Conservation (phyloP, 345 rosid genomes). For the Dimocarpus longan region DNA sequence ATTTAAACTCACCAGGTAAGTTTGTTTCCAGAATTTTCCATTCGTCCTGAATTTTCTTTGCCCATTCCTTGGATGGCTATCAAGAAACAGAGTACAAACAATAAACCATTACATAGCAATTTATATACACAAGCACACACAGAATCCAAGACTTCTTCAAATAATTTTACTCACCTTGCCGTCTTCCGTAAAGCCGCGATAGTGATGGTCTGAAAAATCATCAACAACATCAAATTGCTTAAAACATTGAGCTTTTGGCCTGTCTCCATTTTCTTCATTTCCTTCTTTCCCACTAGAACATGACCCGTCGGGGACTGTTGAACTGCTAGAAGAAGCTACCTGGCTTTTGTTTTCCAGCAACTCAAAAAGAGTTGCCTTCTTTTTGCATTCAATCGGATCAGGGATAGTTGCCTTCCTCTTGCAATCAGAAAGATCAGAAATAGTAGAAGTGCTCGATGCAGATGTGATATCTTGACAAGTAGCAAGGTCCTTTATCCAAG, state of each 20-base stretch:
- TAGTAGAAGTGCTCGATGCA: conserved; percentile 15
- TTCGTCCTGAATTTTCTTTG: conserved; percentile 52
- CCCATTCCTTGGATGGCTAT: conserved; percentile 51
- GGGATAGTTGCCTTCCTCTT: conserved; percentile 16
- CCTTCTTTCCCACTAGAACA: conserved; percentile 34
- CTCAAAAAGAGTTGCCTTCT: conserved; percentile 12
- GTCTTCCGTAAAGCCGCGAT: conserved; percentile 23
- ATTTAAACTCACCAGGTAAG: conserved; percentile 49
- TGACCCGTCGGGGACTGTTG: conserved; percentile 26
- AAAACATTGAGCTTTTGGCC: conserved; percentile 29
- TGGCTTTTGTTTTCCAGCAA: conserved; percentile 23
- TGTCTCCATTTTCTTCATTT: conserved; percentile 18
- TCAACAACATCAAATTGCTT: conserved; percentile 56
- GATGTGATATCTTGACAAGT: conserved; percentile 13
- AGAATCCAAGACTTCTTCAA: conserved; percentile 16
- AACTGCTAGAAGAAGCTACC: conserved; percentile 28
- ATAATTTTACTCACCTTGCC: conserved; percentile 25
- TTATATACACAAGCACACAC: neutral
- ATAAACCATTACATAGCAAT: neutral
- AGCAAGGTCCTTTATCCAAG: conserved; percentile 48
- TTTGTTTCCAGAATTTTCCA: conserved; percentile 55
- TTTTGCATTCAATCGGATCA: conserved; percentile 18
- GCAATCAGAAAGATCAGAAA: conserved; percentile 18
- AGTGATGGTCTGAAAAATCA: conserved; percentile 59
- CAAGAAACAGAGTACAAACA: neutral